These are phyloP conservation scores for Aspergillus alliaceus DNA, from an alignment of 2,329 filamentous ascomycete species.

Conservation along the genomic window DNA sequence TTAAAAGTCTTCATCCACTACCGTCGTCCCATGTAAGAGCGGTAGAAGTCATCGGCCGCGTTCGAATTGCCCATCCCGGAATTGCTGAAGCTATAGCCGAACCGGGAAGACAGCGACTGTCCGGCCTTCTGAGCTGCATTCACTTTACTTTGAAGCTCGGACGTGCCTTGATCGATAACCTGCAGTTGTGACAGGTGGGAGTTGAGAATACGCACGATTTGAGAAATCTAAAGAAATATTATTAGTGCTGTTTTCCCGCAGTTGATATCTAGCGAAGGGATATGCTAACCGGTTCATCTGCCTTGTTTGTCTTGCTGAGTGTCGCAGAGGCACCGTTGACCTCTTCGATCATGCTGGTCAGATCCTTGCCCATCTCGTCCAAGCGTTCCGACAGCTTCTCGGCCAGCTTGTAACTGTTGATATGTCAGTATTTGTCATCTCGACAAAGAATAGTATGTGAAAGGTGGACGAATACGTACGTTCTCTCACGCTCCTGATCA, in stretches of 20 bases:
- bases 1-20: slow-evolving; percentile 28
- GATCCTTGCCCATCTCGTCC: slow-evolving; percentile 89
- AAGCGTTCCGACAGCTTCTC: slow-evolving; percentile 89
- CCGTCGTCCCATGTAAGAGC: slow-evolving; percentile 78
- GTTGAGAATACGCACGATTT: slow-evolving; percentile 94
- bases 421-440: slow-evolving; percentile 20
- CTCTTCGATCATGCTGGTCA: slow-evolving; percentile 96
- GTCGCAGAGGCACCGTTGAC: slow-evolving; percentile 92
- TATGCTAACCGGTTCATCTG: slow-evolving; percentile 76
- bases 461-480: slow-evolving; percentile 53
- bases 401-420: slow-evolving; percentile 73
- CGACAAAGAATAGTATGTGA: neutral
- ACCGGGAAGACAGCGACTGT: slow-evolving; percentile 51
- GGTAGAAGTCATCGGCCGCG: slow-evolving; percentile 82
- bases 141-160: slow-evolving; percentile 79
- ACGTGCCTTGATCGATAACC: slow-evolving; percentile 85
- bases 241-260: slow-evolving; percentile 7
- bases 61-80: slow-evolving; percentile 39
- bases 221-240: slow-evolving; percentile 65
- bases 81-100: slow-evolving; percentile 37
- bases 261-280: slow-evolving; percentile 6
- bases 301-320: slow-evolving; percentile 83
- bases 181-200: slow-evolving; percentile 88
- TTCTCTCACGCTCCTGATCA: slow-evolving; percentile 92
- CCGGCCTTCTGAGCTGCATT: slow-evolving; percentile 76